Percentiles rank a stretch among this genome's conserved stretches.
These are phyloP conservation scores for Stereocaulon alpinum DNA, from an alignment of 495 filamentous ascomycete species.

Conservation along the genomic window DNA sequence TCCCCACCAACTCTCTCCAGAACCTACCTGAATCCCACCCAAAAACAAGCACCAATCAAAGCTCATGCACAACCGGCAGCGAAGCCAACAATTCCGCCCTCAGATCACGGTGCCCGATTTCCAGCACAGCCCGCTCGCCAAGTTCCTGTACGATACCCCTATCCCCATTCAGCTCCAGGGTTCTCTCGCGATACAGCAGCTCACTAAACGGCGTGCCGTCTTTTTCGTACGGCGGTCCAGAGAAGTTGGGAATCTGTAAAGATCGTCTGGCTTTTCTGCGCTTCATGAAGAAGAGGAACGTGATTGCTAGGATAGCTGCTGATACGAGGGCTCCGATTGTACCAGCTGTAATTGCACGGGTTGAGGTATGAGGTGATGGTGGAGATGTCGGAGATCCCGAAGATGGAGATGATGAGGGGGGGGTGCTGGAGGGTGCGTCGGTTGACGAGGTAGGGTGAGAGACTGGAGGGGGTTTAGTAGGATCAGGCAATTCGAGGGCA, in stretches of 20 bases:
- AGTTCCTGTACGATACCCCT: no score
- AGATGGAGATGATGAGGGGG: not conserved
- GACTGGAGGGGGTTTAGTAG: no score
- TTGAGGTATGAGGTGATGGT: not conserved
- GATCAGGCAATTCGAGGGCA: not conserved
- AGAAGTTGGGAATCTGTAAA: no score
- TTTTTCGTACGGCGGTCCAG: not conserved
- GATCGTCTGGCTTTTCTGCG: not conserved
- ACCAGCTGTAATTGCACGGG: not conserved
- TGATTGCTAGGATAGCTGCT: not conserved
- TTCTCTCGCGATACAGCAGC: not conserved
- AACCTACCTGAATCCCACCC: no score
- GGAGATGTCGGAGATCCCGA: not conserved
- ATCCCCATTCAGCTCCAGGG: not conserved
- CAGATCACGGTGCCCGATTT: not conserved
- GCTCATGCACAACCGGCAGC: not conserved
- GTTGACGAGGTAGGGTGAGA: not conserved
- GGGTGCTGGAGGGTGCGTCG: not conserved
- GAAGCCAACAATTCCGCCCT: not conserved
- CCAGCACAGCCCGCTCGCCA: not conserved
- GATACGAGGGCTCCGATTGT: conserved; percentile 10
- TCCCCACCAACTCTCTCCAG: no score
- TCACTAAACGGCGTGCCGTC: not conserved
- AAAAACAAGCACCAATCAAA: not conserved
- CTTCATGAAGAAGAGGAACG: not conserved